phyloP scores from a whole-genome alignment of 495 filamentous ascomycete genomes.

The Bombardia bombarda region DNA sequence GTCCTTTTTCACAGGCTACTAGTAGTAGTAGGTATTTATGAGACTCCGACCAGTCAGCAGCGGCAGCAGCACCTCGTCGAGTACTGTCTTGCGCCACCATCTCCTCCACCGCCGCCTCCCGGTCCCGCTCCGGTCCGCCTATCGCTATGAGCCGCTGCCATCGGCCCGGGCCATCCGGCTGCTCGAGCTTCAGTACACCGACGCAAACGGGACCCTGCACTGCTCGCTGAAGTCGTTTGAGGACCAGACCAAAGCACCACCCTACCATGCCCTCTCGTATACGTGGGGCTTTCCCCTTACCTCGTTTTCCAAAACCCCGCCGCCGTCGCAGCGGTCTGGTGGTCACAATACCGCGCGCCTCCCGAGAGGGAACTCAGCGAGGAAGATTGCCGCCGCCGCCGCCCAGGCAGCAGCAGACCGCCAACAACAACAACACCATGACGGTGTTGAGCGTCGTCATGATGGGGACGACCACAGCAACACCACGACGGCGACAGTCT shows the following conservation, averaged over 20 bases:
- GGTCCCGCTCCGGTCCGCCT: neutral
- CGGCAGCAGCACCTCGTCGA: too few relatives aligned
- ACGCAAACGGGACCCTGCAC: slow-evolving; percentile 1
- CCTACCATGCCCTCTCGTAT: slow-evolving; percentile 13
- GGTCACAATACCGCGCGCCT: neutral
- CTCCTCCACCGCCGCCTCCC: neutral
- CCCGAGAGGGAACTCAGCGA: neutral
- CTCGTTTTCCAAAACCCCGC: slow-evolving; percentile 1
- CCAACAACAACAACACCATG: too few relatives aligned
- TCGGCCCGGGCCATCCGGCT: slow-evolving; percentile 4
- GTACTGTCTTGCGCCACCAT: too few relatives aligned
- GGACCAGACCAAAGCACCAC: slow-evolving; percentile 4
- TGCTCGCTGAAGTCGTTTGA: slow-evolving; percentile 6
- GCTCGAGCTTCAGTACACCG: neutral
- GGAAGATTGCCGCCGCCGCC: neutral
- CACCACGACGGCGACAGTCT: neutral
- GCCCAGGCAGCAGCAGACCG: too few relatives aligned
- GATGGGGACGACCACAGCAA: neutral
- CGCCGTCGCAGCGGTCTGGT: neutral
- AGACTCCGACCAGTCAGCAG: too few relatives aligned
- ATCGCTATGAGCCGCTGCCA: slow-evolving; percentile 5
- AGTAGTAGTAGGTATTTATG: neutral
- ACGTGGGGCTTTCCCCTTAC: slow-evolving; percentile 13
- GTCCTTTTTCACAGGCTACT: too few relatives aligned
- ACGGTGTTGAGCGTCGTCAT: neutral